A percentile compares a stretch with the other conserved stretches of the same genome.
Conservation (phyloP, 306 rosid species). For the Dalbergia oliveri region DNA sequence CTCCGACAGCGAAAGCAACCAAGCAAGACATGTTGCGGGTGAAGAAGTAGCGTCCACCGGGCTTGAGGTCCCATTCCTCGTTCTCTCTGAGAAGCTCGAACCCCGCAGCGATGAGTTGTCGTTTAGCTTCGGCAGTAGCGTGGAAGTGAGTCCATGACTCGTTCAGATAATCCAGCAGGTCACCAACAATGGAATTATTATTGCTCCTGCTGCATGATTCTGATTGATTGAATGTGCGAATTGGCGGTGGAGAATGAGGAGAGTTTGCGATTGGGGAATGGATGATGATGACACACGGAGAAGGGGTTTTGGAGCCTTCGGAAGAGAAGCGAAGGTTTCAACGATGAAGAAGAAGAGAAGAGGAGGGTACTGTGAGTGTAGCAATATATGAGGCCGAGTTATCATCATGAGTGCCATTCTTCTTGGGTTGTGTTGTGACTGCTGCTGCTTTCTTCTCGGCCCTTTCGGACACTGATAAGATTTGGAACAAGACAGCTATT, state of each 20-base stretch:
- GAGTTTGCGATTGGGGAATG: not conserved
- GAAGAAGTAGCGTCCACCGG: constrained; percentile 93
- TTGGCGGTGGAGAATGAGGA: constrained; percentile 51
- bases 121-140: constrained; percentile 96
- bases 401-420: not conserved
- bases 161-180: constrained; percentile 83
- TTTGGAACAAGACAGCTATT: too few species aligned
- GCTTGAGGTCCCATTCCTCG: constrained; percentile 90
- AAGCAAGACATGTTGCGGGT: constrained; percentile 93
- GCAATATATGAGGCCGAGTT: not conserved
- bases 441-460: too few species aligned
- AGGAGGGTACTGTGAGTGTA: not conserved
- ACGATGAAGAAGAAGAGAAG: not conserved
- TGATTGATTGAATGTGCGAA: constrained; percentile 44
- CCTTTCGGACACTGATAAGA: too few species aligned
- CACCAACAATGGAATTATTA: constrained; percentile 72
- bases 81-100: constrained; percentile 78
- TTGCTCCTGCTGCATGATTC: constrained; percentile 16
- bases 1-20: constrained; percentile 91
- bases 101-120: constrained; percentile 79
- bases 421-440: too few species aligned
- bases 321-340: constrained; percentile 9
- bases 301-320: constrained; percentile 32
- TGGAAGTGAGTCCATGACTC: constrained; percentile 98
- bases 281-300: not conserved